A percentile compares a stretch with the other conserved stretches of the same genome.
phyloP scores from a whole-genome alignment of 2,329 filamentous ascomycete species.

The Ophiosphaerella korrae region DNA sequence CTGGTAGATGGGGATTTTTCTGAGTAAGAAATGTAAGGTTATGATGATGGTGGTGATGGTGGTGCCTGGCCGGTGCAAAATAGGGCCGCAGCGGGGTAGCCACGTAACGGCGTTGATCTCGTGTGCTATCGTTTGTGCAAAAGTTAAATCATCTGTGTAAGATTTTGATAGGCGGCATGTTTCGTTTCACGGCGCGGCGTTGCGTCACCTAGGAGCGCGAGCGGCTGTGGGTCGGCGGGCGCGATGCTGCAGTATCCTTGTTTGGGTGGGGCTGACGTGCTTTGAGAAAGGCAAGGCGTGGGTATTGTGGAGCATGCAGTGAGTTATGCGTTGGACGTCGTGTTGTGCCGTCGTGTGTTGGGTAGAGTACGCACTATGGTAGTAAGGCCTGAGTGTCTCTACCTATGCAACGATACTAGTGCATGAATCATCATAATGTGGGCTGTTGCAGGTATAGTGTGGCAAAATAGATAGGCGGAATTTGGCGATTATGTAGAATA shows the following conservation, averaged over 20 bases:
- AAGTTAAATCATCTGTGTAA: neutral
- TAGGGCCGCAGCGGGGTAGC: no score
- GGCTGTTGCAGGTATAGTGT: neutral
- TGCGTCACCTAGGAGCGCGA: neutral
- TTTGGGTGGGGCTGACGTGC: neutral
- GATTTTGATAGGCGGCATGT: neutral
- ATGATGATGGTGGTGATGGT: no score
- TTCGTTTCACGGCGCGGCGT: neutral
- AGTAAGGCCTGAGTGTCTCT: no score
- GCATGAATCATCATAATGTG: neutral
- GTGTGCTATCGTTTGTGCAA: neutral
- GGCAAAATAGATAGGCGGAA: neutral
- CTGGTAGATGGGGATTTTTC: no score
- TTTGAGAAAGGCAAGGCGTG: no score
- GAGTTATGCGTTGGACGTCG: neutral
- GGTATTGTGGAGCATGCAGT: neutral
- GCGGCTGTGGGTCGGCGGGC: neutral
- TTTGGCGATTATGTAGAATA: neutral
- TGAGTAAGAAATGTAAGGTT: no score
- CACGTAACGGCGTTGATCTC: neutral
- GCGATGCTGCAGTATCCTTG: neutral
- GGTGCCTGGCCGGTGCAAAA: no score
- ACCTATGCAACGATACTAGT: no score
- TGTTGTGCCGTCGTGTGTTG: neutral
- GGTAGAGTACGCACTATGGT: no score